A percentile compares a stretch with the other conserved stretches of the same genome.
Conservation (phyloP, 1,139 yeast genomes). For the Yamadazyma triangularis region DNA sequence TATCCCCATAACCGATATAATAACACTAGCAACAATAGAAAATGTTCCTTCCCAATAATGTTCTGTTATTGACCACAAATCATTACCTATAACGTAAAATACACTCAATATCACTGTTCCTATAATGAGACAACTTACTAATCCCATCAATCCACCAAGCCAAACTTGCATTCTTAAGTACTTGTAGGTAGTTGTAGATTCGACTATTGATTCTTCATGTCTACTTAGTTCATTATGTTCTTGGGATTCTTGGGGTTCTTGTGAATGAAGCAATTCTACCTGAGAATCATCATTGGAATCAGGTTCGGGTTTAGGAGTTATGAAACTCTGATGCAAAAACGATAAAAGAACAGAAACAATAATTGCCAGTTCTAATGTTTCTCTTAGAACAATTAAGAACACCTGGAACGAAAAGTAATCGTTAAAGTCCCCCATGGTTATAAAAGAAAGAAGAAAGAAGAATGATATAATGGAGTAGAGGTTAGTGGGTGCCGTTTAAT, state of each 20-base stretch:
- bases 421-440: conserved; percentile 19
- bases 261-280: too few species aligned
- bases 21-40: conserved; percentile 39
- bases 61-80: conserved; percentile 41
- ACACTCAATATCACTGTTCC: conserved; percentile 34
- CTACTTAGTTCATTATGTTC: background rate
- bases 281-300: too few species aligned
- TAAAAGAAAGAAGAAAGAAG: too few species aligned
- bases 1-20: conserved; percentile 43
- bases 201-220: background rate
- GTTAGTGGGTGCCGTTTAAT: conserved; percentile 6
- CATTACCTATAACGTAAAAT: conserved; percentile 35
- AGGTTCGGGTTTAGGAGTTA: conserved; percentile 3
- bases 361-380: conserved; percentile 43
- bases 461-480: too few species aligned
- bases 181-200: conserved; percentile 9
- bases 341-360: conserved; percentile 42
- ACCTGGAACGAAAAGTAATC: conserved; percentile 43
- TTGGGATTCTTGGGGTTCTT: too few species aligned
- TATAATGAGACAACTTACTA: conserved; percentile 31
- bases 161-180: conserved; percentile 34
- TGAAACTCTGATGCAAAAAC: conserved; percentile 34
- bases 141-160: conserved; percentile 40
- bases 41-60: conserved; percentile 48
- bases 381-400: conserved; percentile 42